Base-by-base conservation (phyloP, 345 rosid species). In the Mangifera indica region DNA sequence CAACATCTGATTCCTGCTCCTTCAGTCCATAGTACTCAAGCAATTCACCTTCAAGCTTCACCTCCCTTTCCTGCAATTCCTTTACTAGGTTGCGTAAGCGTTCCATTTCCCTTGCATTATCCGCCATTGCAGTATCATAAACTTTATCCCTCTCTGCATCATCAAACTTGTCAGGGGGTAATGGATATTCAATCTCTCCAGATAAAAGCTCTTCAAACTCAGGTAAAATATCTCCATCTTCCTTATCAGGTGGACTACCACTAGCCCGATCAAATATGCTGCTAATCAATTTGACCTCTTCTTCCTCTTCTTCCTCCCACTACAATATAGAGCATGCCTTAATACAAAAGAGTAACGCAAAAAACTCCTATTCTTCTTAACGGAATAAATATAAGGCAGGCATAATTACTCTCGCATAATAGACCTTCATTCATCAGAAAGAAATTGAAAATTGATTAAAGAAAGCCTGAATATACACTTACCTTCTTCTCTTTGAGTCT, bases 1-100 rank as follows among this genome's bases (percentile, higher is more conserved):
- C 72, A 7, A 95, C 55, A 46, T 91, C 93, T 0, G 87, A 87
- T 80, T 95, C 96, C 80, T 88, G 97, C 81, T 95, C 99, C 84
- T 91, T 91, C 70, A 95, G 70, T 73, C 98, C 99, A 70, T 91
- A 94, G 79, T 88, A 94, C 85, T 94, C 98, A 0, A 94, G 97
- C 75, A 94, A 76, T 59, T 94, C 96, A 0, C 93, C 98, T 85
- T 91, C 98, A 42, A 95, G 99, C 79, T 91, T 95, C 76, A 83
- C 91, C 83, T 95, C 98, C 81, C 98, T 87, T 72, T 92, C 99
- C 79, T 89, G 97, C 73, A 92, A 73, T 78, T 95, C 97, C 63
- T 78, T 84, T 15, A 89, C 99, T 60, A 92, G 84, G 26, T 81
- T 67, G 45, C 88, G 88, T 69, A 92, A 79, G 82, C 89, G 77